Evolutionary conservation across 73 alveolate genomes (phyloP).

Genomic region (Breviolum minutum): DNA sequence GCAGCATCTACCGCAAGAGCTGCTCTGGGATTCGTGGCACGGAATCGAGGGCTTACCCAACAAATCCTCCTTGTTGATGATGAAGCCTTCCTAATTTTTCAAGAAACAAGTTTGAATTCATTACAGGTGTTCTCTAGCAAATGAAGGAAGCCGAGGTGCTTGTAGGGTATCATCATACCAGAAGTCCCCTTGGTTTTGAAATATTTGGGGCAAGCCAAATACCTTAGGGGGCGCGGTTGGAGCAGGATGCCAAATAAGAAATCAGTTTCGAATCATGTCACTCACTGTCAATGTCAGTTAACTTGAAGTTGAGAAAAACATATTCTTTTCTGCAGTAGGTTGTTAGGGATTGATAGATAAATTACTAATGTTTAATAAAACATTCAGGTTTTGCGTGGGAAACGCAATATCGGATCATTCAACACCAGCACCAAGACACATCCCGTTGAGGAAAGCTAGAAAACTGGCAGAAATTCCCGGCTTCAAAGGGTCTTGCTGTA

Average conservation of each 20-base stretch:
- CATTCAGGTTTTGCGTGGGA: not conserved
- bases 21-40: not conserved
- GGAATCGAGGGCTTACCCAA: constrained; percentile 12
- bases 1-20: not conserved
- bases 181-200: not conserved
- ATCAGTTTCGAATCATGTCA: no score
- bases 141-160: not conserved
- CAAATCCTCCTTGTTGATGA: not conserved
- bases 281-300: no score
- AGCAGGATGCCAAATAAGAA: no score
- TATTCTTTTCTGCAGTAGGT: no score
- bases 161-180: not conserved
- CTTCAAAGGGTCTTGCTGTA: not conserved
- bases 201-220: not conserved
- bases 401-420: not conserved
- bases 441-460: not conserved
- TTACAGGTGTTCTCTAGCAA: not conserved
- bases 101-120: not conserved
- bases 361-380: not conserved
- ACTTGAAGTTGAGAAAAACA: no score
- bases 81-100: not conserved
- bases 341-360: not conserved
- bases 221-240: not conserved
- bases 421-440: not conserved
- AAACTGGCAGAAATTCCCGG: not conserved